Evolutionary conservation across 164 flowering plant species (phyloP), one percentile per base, ranked within the genome.

Genomic region (Kingdonia uniflora): DNA sequence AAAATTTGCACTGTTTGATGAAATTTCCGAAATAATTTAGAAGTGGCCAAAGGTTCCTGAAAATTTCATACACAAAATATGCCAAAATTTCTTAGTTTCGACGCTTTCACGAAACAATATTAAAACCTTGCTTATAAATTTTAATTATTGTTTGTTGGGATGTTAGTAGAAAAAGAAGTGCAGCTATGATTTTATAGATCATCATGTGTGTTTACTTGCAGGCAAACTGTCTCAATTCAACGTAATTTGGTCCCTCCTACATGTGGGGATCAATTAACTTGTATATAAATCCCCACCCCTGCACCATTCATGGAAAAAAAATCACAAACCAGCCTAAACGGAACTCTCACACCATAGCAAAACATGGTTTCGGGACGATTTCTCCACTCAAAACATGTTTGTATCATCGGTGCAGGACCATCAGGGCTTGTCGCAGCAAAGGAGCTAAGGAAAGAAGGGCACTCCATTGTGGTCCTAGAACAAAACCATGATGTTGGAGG

Each of bases 381-480:
- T 35, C 52, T 42, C 48, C 11, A 44, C 6, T 58, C 74, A 0
- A 86, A 77, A 44, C 47, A 55, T 4, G 94, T 84, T 4, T 86
- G 95, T 51, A 89, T 90, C 51, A 90, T 90, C 55, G 97, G 97
- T 0, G 95, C 87, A 7, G 97, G 97, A 1, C 84, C 97, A 0
- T 71, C 95, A 10, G 97, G 97, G 21, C 73, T 90, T 0, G 95
- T 82, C 17, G 80, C 87, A 4, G 95, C 89, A 1, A 68, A 95
- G 63, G 97, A 90, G 84, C 73, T 90, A 3, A 72, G 74, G 42
- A 82, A 71, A 40, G 97, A 84, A 66, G 91, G 94, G 7, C 97
- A 84, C 56, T 55, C 41, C 0, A 88, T 73, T 52, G 80, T 79
- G 44, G 91, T 90, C 11, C 19, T 84, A 37, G 97, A 90, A 53